phyloP scores from a whole-genome alignment of 148 eudicot species.

The Cornus controversa region DNA sequence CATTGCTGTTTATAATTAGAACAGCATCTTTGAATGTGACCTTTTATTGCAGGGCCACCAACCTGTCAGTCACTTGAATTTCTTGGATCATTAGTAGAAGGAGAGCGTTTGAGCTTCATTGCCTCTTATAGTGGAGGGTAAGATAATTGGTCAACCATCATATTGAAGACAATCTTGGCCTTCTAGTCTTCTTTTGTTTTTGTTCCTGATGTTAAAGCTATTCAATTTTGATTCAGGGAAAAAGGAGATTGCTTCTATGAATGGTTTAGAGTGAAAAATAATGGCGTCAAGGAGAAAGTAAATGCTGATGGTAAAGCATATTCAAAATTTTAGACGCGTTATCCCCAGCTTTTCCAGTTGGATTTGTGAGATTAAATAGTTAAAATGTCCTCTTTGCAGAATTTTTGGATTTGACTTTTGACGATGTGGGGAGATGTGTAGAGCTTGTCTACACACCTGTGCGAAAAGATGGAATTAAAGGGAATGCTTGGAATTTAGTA shows the following conservation, averaged over 20 bases:
- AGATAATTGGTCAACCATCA: slow-evolving; percentile 17
- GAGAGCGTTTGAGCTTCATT: slow-evolving; percentile 57
- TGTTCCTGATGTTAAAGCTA: background rate
- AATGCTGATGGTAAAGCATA: slow-evolving; percentile 53
- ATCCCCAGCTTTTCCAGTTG: slow-evolving; percentile 12
- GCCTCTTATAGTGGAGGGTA: slow-evolving; percentile 94
- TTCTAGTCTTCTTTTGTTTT: background rate
- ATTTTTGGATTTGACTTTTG: slow-evolving; percentile 59
- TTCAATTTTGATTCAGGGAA: slow-evolving; percentile 45
- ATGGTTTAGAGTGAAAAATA: slow-evolving; percentile 72
- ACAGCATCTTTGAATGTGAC: slow-evolving; percentile 8
- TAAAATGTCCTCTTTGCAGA: slow-evolving; percentile 38
- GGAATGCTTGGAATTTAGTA: slow-evolving; percentile 45
- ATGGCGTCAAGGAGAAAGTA: slow-evolving; percentile 65
- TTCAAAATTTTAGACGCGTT: background rate
- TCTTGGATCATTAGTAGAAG: slow-evolving; percentile 70
- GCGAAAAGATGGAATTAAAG: slow-evolving; percentile 69
- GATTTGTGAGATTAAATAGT: slow-evolving; percentile 5
- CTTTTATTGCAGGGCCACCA: slow-evolving; percentile 65
- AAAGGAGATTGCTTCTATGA: slow-evolving; percentile 76
- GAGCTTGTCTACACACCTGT: slow-evolving; percentile 84
- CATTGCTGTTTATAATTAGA: background rate
- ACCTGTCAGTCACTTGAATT: slow-evolving; percentile 72
- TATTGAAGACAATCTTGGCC: background rate
- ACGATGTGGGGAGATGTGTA: slow-evolving; percentile 73